Evolutionary conservation across 495 filamentous ascomycete genomes (phyloP).

Genomic region (Penicillium psychrofluorescens): DNA sequence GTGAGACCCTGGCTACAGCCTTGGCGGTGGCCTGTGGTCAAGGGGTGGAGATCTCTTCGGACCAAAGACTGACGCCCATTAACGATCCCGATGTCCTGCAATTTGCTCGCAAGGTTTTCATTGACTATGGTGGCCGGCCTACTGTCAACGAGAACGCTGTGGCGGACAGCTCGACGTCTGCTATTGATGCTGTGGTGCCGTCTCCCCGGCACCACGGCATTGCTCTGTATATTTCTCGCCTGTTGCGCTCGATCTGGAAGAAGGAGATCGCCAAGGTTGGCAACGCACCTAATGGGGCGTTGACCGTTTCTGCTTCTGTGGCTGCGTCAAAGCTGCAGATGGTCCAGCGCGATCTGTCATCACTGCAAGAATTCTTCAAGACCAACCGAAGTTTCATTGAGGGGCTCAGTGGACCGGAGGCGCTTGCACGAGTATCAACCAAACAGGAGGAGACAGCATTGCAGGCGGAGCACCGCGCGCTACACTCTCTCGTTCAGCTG

Average conservation of each 20-base stretch:
- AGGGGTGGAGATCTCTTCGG: constrained; percentile 66
- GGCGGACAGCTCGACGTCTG: constrained; percentile 50
- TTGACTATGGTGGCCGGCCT: constrained; percentile 82
- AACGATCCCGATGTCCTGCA: constrained; percentile 79
- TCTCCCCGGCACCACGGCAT: constrained; percentile 86
- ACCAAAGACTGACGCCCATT: constrained; percentile 58
- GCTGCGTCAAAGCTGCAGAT: constrained; percentile 54
- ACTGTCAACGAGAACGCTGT: constrained; percentile 64
- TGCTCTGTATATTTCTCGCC: constrained; percentile 74
- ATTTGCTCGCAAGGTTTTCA: constrained; percentile 75
- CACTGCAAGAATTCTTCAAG: constrained; percentile 72
- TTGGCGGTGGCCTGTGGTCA: constrained; percentile 96
- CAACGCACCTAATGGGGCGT: constrained; percentile 50
- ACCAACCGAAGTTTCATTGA: constrained; percentile 85
- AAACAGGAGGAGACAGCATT: constrained; percentile 84
- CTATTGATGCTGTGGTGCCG: constrained; percentile 73
- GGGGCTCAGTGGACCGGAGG: constrained; percentile 79
- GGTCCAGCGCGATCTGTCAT: constrained; percentile 73
- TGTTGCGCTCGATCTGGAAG: constrained; percentile 84
- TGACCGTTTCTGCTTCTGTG: constrained; percentile 45
- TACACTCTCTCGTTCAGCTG: constrained; percentile 75
- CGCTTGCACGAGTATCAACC: constrained; percentile 58
- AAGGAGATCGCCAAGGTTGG: constrained; percentile 49
- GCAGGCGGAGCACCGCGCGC: constrained; percentile 87
- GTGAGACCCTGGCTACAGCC: constrained; percentile 81